These are phyloP conservation scores for Psilocybe cyanescens DNA, from an alignment of 768 basidiomycete species.

Conservation along the genomic window DNA sequence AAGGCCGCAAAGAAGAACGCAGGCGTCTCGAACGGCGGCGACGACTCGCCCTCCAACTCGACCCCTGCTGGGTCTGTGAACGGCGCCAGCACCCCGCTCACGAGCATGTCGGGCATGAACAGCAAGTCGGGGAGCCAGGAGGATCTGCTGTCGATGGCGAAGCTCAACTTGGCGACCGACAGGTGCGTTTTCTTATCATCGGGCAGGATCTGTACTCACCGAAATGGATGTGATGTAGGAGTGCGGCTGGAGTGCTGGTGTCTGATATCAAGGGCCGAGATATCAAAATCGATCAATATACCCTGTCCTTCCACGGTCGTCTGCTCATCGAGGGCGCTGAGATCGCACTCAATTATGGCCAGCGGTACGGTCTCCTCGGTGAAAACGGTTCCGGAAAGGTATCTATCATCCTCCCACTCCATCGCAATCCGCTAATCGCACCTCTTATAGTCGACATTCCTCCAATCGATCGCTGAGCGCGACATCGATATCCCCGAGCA, in stretches of 20 bases:
- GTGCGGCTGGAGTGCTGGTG: conserved; percentile 88
- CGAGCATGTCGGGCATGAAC: conserved; percentile 77
- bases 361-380: conserved; percentile 93
- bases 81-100: conserved; percentile 79
- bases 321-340: conserved; percentile 61
- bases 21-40: conserved; percentile 34
- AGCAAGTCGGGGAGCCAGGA: conserved; percentile 83
- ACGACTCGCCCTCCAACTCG: conserved; percentile 55
- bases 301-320: conserved; percentile 96
- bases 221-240: conserved; percentile 50
- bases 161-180: conserved; percentile 88
- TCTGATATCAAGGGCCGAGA: conserved; percentile 93
- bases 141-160: conserved; percentile 85
- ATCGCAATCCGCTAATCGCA: background rate
- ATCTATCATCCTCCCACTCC: conserved; percentile 8
- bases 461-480: conserved; percentile 93
- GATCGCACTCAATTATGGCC: conserved; percentile 85
- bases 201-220: background rate
- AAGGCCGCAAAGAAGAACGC: conserved; percentile 86
- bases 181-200: conserved; percentile 50
- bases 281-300: conserved; percentile 96
- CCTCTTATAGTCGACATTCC: conserved; percentile 80
- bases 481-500: conserved; percentile 94
- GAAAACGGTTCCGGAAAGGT: conserved; percentile 99
- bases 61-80: conserved; percentile 67